A percentile compares a stretch with the other conserved stretches of the same genome.
Evolutionary conservation across 176 grass and related monocot species (phyloP).

Genomic region (Dendrocalamus sinicus): DNA sequence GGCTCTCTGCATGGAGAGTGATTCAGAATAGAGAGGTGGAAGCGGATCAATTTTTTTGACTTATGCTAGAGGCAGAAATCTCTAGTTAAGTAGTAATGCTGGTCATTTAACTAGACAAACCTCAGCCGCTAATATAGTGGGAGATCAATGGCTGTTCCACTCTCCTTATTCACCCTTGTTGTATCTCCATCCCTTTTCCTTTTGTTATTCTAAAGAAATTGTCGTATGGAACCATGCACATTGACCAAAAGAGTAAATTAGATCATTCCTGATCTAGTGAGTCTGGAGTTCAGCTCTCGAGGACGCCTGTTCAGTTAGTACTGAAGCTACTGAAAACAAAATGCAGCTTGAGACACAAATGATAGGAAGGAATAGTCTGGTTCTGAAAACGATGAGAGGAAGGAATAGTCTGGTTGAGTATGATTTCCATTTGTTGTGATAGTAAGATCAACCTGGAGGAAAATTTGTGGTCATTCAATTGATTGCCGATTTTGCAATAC

Average conservation of each 20-base stretch:
- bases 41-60: slow-evolving; percentile 30
- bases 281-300: neutral
- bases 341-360: neutral
- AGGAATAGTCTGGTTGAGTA: neutral
- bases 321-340: neutral
- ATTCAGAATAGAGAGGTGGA: slow-evolving; percentile 63
- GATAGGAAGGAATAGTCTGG: neutral
- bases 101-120: slow-evolving; percentile 34
- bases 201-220: slow-evolving; percentile 8
- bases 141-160: neutral
- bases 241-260: slow-evolving; percentile 1
- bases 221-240: slow-evolving; percentile 10
- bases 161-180: neutral
- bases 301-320: neutral
- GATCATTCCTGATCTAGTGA: neutral
- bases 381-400: neutral
- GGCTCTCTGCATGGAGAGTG: slow-evolving; percentile 89
- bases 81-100: slow-evolving; percentile 17
- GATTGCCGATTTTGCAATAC: neutral
- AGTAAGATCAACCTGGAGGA: neutral
- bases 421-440: neutral
- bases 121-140: slow-evolving; percentile 40
- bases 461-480: neutral
- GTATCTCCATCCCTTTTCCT: neutral
- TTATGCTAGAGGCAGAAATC: slow-evolving; percentile 15